phyloP scores from a whole-genome alignment of 2,329 filamentous ascomycete species.

The Beauveria sp. region DNA sequence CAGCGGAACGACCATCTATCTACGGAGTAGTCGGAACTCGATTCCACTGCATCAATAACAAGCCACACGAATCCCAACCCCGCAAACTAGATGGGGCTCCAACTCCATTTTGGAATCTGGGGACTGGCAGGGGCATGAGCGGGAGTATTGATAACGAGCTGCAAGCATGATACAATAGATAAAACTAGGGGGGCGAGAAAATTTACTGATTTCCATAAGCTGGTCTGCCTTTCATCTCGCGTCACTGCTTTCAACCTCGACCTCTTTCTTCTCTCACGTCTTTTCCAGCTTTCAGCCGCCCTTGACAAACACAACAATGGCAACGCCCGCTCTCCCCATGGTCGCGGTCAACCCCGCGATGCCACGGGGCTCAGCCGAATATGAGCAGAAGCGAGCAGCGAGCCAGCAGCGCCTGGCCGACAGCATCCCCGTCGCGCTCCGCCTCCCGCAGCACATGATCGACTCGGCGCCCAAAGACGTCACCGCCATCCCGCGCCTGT shows the following conservation, averaged over 20 bases:
- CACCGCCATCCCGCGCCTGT: slow-evolving; percentile 26
- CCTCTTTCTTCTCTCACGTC: background rate
- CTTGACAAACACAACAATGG: background rate
- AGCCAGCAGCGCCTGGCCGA: slow-evolving; percentile 24
- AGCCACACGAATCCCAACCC: too few relatives aligned
- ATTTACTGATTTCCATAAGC: background rate
- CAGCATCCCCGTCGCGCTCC: slow-evolving; percentile 24
- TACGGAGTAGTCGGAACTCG: background rate
- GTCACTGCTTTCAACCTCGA: too few relatives aligned
- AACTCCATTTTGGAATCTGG: background rate
- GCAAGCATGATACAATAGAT: background rate
- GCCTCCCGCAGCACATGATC: slow-evolving; percentile 21
- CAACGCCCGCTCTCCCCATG: background rate
- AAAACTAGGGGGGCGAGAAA: background rate
- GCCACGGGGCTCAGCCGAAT: background rate
- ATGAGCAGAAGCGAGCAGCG: slow-evolving; percentile 10
- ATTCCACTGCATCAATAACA: background rate
- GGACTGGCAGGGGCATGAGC: background rate
- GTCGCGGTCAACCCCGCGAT: slow-evolving; percentile 3
- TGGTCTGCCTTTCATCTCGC: too few relatives aligned
- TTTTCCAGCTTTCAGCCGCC: background rate
- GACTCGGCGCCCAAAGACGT: slow-evolving; percentile 25
- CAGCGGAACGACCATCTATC: background rate
- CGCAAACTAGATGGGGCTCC: background rate
- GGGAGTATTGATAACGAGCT: background rate